These are phyloP conservation scores for Cucurbitaria berberidis DNA, from an alignment of 2,329 filamentous ascomycete genomes.

Conservation along the genomic window DNA sequence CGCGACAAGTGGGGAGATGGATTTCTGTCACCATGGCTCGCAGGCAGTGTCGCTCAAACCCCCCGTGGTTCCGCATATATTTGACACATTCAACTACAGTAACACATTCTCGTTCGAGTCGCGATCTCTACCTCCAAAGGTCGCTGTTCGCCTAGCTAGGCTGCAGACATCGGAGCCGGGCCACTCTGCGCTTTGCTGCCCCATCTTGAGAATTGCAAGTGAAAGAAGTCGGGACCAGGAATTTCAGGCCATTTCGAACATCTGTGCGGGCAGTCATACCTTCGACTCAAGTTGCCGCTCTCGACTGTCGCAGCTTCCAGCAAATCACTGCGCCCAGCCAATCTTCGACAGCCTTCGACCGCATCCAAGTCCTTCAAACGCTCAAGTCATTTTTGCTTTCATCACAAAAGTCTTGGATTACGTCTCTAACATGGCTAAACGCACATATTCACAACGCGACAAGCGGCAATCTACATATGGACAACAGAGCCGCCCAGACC, in stretches of 20 bases:
- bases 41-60: background rate
- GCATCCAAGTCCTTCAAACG: no score
- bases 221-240: background rate
- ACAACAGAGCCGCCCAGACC: background rate
- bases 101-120: background rate
- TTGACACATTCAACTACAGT: background rate
- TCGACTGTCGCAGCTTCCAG: background rate
- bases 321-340: background rate
- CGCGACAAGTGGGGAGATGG: background rate
- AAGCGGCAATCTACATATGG: slow-evolving; percentile 15
- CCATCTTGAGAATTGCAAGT: background rate
- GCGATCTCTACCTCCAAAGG: background rate
- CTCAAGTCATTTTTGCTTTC: slow-evolving; percentile 13
- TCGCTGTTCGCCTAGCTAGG: slow-evolving; percentile 1
- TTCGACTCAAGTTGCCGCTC: background rate
- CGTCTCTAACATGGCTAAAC: slow-evolving; percentile 19
- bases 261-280: background rate
- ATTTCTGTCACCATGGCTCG: background rate
- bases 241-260: no score
- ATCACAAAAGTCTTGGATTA: slow-evolving; percentile 11
- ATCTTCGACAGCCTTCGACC: background rate
- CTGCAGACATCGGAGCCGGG: slow-evolving; percentile 1
- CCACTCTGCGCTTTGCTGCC: background rate
- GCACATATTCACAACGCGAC: slow-evolving; percentile 28
- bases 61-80: background rate